Conservation (phyloP, 495 filamentous ascomycete genomes). For the Margaritispora aquatica region DNA sequence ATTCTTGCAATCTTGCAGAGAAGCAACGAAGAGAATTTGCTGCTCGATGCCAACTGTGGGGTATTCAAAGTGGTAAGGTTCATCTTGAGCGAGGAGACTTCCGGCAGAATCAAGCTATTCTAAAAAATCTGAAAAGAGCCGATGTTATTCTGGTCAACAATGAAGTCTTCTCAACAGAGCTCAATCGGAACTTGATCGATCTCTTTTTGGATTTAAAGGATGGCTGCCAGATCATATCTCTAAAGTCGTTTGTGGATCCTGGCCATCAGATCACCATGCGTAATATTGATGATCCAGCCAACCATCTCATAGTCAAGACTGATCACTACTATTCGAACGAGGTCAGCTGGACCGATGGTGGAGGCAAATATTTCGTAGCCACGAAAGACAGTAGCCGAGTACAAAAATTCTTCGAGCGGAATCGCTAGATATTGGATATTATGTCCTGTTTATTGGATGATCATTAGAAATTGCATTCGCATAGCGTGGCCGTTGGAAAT, state of each 20-base stretch:
- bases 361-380: constrained; percentile 81
- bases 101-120: constrained; percentile 62
- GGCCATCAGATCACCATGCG: constrained; percentile 62
- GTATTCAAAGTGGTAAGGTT: constrained; percentile 71
- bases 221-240: constrained; percentile 77
- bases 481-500: background rate
- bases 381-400: constrained; percentile 58
- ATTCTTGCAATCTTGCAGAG: constrained; percentile 76
- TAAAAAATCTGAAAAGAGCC: constrained; percentile 66
- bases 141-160: constrained; percentile 97
- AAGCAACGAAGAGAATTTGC: constrained; percentile 81
- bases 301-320: constrained; percentile 67
- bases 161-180: constrained; percentile 79
- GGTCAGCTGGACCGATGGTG: constrained; percentile 87
- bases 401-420: constrained; percentile 7
- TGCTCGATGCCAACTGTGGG: constrained; percentile 83
- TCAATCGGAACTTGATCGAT: constrained; percentile 80
- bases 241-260: constrained; percentile 73
- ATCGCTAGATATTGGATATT: background rate
- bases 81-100: constrained; percentile 82
- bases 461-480: constrained; percentile 1
- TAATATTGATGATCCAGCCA: constrained; percentile 69
- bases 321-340: constrained; percentile 67
- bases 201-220: constrained; percentile 94
- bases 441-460: background rate